Evolutionary conservation across 176 grass and related monocot species (phyloP), one percentile per base, ranked within the genome.

Genomic region (Lolium multiflorum): DNA sequence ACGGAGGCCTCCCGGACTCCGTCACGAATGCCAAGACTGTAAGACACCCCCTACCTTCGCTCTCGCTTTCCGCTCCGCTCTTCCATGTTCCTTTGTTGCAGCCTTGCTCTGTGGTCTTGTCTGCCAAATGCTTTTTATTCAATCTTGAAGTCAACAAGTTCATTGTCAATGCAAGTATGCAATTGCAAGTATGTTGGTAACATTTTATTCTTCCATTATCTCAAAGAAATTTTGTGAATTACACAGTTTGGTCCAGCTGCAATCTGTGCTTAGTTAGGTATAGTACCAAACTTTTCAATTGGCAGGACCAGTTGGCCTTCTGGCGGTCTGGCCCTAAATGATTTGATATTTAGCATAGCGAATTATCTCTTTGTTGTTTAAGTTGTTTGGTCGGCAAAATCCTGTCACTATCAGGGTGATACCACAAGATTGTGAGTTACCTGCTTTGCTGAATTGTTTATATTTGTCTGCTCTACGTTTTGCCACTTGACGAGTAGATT

Each of bases 1-100:
- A 90, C 68, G 92, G 90, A 43, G 83, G 89, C 76, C 87, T 99
- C 25, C 88, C 97, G 71, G 97, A 99, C 78, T 92, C 94, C 25
- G 52, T 96, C 79, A 87, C 73, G 1, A 93, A 91, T 72, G 89
- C 77, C 82, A 95, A 93, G 84, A 9, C 57, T 55, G 89, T 95
- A 85, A 91, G 89, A 5, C 59, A 50, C 47, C 16, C 26, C 63
- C 31, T n/a, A n/a, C 31, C 31, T 35, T 35, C 31, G 31, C 31
- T 35, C 31, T 35, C 3, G 17, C 2, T 84, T 76, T 74, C 87
- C 15, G 56, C 69, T 65, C 25, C n/a, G 7, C 3, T 51, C 48
- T 93, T 85, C 26, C 1, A 47, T 58, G 9, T 22, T 64, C 14
- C 58, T n/a, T 69, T 82, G 28, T 4, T 43, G 25, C 26, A 59